Evolutionary conservation across 208 protist species (phyloP).

Genomic region (Leishmania turanica): DNA sequence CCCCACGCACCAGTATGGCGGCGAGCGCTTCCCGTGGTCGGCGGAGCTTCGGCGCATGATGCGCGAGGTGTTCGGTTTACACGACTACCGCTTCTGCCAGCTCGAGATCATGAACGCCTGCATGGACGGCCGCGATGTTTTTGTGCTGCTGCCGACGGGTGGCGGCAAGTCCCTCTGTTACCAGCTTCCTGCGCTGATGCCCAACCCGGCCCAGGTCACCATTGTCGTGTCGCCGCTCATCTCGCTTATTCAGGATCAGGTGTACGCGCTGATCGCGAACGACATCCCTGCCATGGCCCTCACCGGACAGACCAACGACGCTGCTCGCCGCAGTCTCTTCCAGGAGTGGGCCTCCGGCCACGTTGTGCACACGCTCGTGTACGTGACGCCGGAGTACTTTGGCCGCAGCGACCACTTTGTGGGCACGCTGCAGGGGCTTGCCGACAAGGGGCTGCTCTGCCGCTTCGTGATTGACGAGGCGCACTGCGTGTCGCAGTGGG

Average conservation of each 20-base stretch:
- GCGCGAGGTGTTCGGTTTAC: slow-evolving; percentile 89
- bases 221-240: slow-evolving; percentile 97
- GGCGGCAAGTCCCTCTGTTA: slow-evolving; percentile 97
- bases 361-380: slow-evolving; percentile 76
- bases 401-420: slow-evolving; percentile 81
- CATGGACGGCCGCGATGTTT: slow-evolving; percentile 91
- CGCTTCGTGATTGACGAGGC: slow-evolving; percentile 96
- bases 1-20: slow-evolving; percentile 62
- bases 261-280: slow-evolving; percentile 81
- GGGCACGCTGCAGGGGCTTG: slow-evolving; percentile 48
- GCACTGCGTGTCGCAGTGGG: slow-evolving; percentile 98
- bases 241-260: slow-evolving; percentile 97
- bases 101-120: slow-evolving; percentile 95
- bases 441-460: slow-evolving; percentile 53
- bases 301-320: slow-evolving; percentile 75
- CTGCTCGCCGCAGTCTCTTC: slow-evolving; percentile 61
- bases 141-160: slow-evolving; percentile 96
- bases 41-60: slow-evolving; percentile 83
- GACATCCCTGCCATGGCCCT: slow-evolving; percentile 83
- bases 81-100: slow-evolving; percentile 93
- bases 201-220: slow-evolving; percentile 80
- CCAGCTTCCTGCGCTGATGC: slow-evolving; percentile 93
- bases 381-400: slow-evolving; percentile 91
- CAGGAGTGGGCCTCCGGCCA: slow-evolving; percentile 59
- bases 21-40: slow-evolving; percentile 83